Conservation (phyloP, 805 yeast genomes). For the Candida caryicola region DNA sequence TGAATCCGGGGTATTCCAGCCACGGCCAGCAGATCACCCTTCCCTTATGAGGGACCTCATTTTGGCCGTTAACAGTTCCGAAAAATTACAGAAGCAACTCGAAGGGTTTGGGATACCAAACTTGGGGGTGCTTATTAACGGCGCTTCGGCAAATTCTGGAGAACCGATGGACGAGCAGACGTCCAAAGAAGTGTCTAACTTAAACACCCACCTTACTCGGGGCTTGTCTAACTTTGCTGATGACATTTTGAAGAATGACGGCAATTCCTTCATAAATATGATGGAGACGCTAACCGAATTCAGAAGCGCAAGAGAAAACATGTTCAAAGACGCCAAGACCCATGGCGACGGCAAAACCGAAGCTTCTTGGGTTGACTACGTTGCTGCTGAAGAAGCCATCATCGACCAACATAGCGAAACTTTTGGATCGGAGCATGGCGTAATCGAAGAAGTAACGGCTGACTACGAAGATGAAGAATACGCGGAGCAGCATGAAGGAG, state of each 20-base stretch:
- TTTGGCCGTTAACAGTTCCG: no score
- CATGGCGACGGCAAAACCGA: constrained; percentile 4
- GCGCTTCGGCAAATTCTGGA: no score
- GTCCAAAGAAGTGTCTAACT: constrained; percentile 9
- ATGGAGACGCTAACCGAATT: constrained; percentile 72
- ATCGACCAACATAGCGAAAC: not conserved
- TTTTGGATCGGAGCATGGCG: constrained; percentile 4
- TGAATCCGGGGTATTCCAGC: no score
- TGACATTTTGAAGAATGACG: constrained; percentile 72
- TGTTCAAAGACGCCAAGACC: constrained; percentile 14
- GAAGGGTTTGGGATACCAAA: no score
- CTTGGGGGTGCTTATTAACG: no score
- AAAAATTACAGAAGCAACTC: no score
- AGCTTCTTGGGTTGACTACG: constrained; percentile 22
- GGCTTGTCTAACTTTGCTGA: constrained; percentile 57
- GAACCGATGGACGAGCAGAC: no score
- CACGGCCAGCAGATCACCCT: no score
- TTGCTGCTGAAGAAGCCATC: constrained; percentile 9
- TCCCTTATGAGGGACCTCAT: no score
- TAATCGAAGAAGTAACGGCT: constrained; percentile 32
- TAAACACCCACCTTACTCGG: constrained; percentile 20
- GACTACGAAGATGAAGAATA: constrained; percentile 21
- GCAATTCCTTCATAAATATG: constrained; percentile 73
- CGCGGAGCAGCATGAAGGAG: constrained; percentile 6
- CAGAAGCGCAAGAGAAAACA: constrained; percentile 30